These are phyloP conservation scores for Phytophthora tentaculata DNA, from an alignment of 352 stramenopile species.

Conservation along the genomic window DNA sequence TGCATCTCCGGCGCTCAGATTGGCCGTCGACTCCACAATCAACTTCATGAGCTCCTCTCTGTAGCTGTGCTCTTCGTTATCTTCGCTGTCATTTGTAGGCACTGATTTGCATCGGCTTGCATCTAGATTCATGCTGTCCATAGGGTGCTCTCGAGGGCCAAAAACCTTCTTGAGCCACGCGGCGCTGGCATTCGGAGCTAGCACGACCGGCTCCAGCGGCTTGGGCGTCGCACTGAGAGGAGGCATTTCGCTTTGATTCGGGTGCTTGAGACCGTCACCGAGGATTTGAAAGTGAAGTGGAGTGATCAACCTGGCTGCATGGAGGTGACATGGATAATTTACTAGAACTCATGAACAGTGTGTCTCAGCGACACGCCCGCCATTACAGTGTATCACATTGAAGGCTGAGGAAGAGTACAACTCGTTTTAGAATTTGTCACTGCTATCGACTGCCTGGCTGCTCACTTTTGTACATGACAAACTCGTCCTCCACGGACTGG, in stretches of 20 bases:
- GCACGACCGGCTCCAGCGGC: slow-evolving; percentile 10
- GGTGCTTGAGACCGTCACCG: slow-evolving; percentile 4
- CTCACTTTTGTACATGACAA: slow-evolving; percentile 13
- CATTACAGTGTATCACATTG: slow-evolving; percentile 17
- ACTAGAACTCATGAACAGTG: neutral
- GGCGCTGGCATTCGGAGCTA: slow-evolving; percentile 3
- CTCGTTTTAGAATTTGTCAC: slow-evolving; percentile 35
- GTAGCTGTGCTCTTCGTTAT: slow-evolving; percentile 8
- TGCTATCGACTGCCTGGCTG: slow-evolving; percentile 1
- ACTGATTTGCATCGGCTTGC: slow-evolving; percentile 3
- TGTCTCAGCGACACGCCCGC: slow-evolving; percentile 15
- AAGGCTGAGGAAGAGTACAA: slow-evolving; percentile 19
- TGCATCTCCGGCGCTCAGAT: slow-evolving; percentile 11
- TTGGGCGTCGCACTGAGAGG: slow-evolving; percentile 20
- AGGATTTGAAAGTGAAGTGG: slow-evolving; percentile 33
- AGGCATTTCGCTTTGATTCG: slow-evolving; percentile 10
- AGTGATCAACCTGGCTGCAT: slow-evolving; percentile 13
- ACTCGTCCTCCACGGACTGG: neutral
- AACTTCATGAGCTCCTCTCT: slow-evolving; percentile 22
- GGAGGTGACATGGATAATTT: slow-evolving; percentile 12
- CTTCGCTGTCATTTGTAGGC: neutral
- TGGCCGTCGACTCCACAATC: slow-evolving; percentile 21
- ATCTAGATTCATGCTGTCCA: neutral
- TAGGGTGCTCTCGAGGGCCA: neutral
- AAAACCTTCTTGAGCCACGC: slow-evolving; percentile 30